phyloP scores from a whole-genome alignment of 2,329 filamentous ascomycete genomes.

The Xylariaceae sp. region DNA sequence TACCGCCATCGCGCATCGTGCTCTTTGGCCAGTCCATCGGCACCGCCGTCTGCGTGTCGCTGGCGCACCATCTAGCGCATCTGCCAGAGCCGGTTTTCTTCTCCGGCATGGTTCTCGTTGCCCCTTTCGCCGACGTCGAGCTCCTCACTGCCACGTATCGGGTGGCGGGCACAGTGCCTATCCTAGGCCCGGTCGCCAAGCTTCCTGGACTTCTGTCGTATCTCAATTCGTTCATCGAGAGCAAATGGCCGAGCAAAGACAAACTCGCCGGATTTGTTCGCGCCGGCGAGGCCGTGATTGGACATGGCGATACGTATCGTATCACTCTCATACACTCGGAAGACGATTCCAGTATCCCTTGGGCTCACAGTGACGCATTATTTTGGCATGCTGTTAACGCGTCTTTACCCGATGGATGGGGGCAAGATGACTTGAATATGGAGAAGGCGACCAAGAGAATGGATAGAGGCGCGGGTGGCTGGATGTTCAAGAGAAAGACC shows the following conservation, averaged over 20 bases:
- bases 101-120: constrained; percentile 51
- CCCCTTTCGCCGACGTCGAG: constrained; percentile 52
- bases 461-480: no score
- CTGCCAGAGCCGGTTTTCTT: constrained; percentile 38
- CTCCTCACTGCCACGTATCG: constrained; percentile 53
- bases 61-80: constrained; percentile 27
- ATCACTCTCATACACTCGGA: no score
- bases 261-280: constrained; percentile 44
- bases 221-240: constrained; percentile 42
- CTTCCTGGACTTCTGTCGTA: constrained; percentile 42
- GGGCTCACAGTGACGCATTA: no score
- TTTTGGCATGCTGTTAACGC: no score
- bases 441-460: no score
- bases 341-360: no score
- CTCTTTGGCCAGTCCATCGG: constrained; percentile 58
- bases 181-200: constrained; percentile 46
- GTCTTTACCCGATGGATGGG: no score
- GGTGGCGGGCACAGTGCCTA: constrained; percentile 49
- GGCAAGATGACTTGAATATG: no score
- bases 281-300: no score
- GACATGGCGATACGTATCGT: no score
- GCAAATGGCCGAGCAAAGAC: constrained; percentile 48
- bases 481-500: no score
- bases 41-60: constrained; percentile 36
- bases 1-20: constrained; percentile 52